phyloP scores from a whole-genome alignment of 2,329 filamentous ascomycete species.

The Penicillium sp. region DNA sequence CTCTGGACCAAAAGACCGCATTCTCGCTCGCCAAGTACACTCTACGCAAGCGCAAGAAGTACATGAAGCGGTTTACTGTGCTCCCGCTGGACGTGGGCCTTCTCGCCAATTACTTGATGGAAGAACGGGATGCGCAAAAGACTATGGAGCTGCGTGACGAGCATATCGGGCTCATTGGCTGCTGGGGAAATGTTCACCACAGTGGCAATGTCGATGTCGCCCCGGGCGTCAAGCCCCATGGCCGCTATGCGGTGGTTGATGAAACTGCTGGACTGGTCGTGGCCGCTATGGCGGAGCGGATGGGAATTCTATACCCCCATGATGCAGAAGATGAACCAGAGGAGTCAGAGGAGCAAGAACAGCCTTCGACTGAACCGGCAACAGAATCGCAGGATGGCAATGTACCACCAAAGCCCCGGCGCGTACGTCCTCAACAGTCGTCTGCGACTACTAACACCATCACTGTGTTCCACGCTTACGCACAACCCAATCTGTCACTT shows the following conservation, averaged over 20 bases:
- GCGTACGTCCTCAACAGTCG: constrained; percentile 32
- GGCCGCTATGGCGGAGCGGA: constrained; percentile 82
- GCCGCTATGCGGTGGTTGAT: constrained; percentile 80
- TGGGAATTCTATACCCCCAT: constrained; percentile 71
- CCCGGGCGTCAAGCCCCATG: constrained; percentile 43
- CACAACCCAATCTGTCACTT: constrained; percentile 85
- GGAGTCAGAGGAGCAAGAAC: constrained; percentile 7
- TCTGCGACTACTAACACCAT: constrained; percentile 61
- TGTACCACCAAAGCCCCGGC: constrained; percentile 26
- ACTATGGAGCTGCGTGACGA: constrained; percentile 88
- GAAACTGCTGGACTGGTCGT: constrained; percentile 82
- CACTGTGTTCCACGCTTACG: constrained; percentile 57
- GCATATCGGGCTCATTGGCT: constrained; percentile 74
- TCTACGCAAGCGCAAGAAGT: constrained; percentile 90
- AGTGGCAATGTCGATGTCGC: constrained; percentile 45
- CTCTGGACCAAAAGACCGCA: constrained; percentile 88
- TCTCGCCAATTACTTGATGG: constrained; percentile 74
- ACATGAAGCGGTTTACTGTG: constrained; percentile 82
- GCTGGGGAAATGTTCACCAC: constrained; percentile 88
- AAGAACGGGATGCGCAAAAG: constrained; percentile 76
- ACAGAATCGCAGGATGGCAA: constrained; percentile 11
- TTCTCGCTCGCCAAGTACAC: constrained; percentile 97
- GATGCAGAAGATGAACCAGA: constrained; percentile 24
- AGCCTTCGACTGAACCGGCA: background rate
- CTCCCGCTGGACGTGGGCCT: constrained; percentile 78